A percentile compares a stretch with the other conserved stretches of the same genome.
These are phyloP conservation scores for Exidia glandulosa DNA, from an alignment of 768 basidiomycete species.

Conservation along the genomic window DNA sequence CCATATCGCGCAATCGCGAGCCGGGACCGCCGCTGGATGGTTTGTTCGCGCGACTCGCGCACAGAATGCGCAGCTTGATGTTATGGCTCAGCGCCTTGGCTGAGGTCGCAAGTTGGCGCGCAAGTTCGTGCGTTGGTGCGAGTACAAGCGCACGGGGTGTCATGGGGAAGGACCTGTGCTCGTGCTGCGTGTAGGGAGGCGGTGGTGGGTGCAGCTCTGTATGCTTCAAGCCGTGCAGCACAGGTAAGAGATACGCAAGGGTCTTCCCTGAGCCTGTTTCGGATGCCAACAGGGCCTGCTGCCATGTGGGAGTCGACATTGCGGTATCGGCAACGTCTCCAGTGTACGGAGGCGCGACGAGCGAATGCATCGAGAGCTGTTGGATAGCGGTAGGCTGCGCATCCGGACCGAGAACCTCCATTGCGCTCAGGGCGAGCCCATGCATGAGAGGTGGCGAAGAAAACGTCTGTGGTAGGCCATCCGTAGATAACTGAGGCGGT, in stretches of 20 bases:
- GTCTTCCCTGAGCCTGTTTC: conserved; percentile 92
- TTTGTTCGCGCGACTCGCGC: conserved; percentile 51
- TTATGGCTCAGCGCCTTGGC: conserved; percentile 68
- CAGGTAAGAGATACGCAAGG: conserved; percentile 77
- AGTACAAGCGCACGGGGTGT: conserved; percentile 73
- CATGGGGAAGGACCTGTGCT: conserved; percentile 21
- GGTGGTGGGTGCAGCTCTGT: conserved; percentile 31
- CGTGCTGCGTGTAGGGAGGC: conserved; percentile 2
- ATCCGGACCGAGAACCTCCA: conserved; percentile 43
- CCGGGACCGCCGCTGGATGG: not conserved
- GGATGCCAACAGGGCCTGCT: conserved; percentile 59
- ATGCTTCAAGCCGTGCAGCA: conserved; percentile 67
- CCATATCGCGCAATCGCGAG: not conserved
- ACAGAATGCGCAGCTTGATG: conserved; percentile 65
- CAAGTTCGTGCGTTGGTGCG: conserved; percentile 82
- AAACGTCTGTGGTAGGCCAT: conserved; percentile 25
- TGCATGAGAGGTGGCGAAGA: conserved; percentile 59
- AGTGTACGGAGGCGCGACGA: conserved; percentile 26
- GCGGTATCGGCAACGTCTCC: not conserved
- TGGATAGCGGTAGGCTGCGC: conserved; percentile 72
- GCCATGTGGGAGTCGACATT: conserved; percentile 6
- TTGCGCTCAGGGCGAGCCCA: conserved; percentile 47
- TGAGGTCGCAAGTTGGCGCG: conserved; percentile 64
- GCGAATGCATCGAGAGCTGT: conserved; percentile 54
- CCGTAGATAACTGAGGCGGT: not conserved